phyloP scores from a whole-genome alignment of 768 basidiomycete genomes.

The Hygrocybe punicea region DNA sequence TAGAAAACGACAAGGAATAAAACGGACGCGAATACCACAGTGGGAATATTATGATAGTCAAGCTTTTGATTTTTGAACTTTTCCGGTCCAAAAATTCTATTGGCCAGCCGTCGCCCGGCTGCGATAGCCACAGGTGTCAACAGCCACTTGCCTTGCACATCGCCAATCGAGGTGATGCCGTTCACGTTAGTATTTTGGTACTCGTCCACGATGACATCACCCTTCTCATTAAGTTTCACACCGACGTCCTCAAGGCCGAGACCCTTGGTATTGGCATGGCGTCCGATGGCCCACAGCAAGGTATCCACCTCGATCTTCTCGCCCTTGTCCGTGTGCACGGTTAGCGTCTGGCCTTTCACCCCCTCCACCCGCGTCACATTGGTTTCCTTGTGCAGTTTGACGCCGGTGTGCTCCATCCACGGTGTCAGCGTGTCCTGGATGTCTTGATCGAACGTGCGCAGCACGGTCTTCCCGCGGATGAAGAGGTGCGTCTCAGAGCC shows the following conservation, averaged over 20 bases:
- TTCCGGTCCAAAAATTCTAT: constrained; percentile 85
- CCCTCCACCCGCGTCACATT: constrained; percentile 77
- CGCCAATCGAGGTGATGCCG: constrained; percentile 80
- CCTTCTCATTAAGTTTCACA: constrained; percentile 70
- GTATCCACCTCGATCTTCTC: constrained; percentile 80
- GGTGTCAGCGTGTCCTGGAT: constrained; percentile 80
- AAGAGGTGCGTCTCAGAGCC: constrained; percentile 90
- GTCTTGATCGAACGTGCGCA: constrained; percentile 89
- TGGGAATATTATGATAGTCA: constrained; percentile 85
- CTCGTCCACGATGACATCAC: constrained; percentile 87
- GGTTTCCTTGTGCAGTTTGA: constrained; percentile 78
- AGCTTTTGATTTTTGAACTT: constrained; percentile 87
- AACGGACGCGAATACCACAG: constrained; percentile 93
- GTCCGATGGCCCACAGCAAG: constrained; percentile 93
- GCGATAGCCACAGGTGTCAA: constrained; percentile 98
- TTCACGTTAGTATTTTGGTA: constrained; percentile 79
- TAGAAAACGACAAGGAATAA: not conserved
- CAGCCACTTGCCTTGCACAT: constrained; percentile 87
- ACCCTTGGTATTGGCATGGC: constrained; percentile 72
- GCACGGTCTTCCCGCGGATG: constrained; percentile 84
- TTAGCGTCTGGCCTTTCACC: constrained; percentile 64
- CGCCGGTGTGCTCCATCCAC: constrained; percentile 93
- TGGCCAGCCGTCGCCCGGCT: constrained; percentile 84
- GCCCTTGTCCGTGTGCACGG: constrained; percentile 71
- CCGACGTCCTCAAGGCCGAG: constrained; percentile 77